These are phyloP conservation scores for Scalesia atractyloides DNA, from an alignment of 129 eudicot genomes.

Conservation along the genomic window DNA sequence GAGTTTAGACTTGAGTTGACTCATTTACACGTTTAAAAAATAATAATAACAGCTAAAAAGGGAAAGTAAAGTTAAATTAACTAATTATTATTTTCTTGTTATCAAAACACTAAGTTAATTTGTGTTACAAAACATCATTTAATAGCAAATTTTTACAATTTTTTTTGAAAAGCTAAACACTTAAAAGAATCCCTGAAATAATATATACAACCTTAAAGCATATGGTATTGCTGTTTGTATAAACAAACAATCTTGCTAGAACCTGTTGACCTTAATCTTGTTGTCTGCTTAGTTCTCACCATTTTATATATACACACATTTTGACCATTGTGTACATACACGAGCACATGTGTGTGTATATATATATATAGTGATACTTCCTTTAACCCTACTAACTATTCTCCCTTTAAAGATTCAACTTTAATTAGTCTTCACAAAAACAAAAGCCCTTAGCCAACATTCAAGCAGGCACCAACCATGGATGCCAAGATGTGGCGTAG, in stretches of 20 bases:
- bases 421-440: conserved; percentile 6
- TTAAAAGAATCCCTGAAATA: not conserved
- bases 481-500: conserved; percentile 43
- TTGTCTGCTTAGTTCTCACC: conserved; percentile 12
- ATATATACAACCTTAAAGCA: conserved; percentile 16
- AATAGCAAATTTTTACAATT: not conserved
- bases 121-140: not conserved
- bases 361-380: not conserved
- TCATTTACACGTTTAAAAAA: too few relatives aligned
- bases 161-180: not conserved
- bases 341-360: not conserved
- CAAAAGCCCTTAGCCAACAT: conserved; percentile 16
- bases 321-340: conserved; percentile 5
- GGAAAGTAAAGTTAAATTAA: too few relatives aligned
- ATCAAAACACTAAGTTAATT: not conserved
- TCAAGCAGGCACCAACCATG: conserved; percentile 24
- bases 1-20: too few relatives aligned
- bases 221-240: conserved; percentile 23
- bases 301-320: conserved; percentile 7
- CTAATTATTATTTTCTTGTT: not conserved
- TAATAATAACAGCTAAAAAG: too few relatives aligned
- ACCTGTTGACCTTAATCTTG: conserved; percentile 32
- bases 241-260: conserved; percentile 21
- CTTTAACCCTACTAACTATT: not conserved
- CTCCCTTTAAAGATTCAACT: conserved; percentile 13